Evolutionary conservation across 441 rosid species (phyloP).

Genomic region (Rhodomyrtus psidioides): DNA sequence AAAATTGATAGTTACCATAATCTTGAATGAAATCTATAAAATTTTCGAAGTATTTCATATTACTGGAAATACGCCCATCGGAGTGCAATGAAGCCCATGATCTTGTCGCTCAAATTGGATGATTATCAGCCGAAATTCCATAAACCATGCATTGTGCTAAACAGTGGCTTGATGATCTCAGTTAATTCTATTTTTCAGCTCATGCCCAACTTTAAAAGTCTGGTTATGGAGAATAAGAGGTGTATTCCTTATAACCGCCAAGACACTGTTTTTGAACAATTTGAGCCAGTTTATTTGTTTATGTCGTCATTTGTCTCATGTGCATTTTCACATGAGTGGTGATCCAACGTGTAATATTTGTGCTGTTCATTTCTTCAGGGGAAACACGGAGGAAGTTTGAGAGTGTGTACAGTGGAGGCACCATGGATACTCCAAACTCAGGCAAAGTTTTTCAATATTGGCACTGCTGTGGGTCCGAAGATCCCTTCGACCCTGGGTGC

Average conservation of each 20-base stretch:
- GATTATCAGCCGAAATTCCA: neutral
- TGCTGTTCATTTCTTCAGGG: slow-evolving; percentile 24
- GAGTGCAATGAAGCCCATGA: neutral
- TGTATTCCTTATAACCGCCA: neutral
- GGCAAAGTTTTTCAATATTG: slow-evolving; percentile 74
- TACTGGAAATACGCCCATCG: neutral
- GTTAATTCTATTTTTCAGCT: neutral
- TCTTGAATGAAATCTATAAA: too few species aligned
- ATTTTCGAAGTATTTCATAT: too few species aligned
- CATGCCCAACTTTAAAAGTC: neutral
- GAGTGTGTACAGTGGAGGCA: slow-evolving; percentile 74
- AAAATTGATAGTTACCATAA: too few species aligned
- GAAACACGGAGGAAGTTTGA: slow-evolving; percentile 92
- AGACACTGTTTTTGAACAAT: neutral
- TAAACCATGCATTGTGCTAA: neutral
- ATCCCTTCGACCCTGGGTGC: slow-evolving; percentile 84
- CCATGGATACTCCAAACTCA: slow-evolving; percentile 71
- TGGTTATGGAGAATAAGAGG: neutral
- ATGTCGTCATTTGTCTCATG: neutral
- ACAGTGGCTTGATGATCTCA: neutral
- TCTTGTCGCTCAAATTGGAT: neutral
- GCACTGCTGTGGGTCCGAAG: slow-evolving; percentile 97
- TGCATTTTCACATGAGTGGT: neutral
- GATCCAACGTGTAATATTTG: neutral
- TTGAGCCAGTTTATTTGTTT: neutral